Evolutionary conservation across 768 basidiomycete genomes (phyloP).

Genomic region (Trametes sanguinea): DNA sequence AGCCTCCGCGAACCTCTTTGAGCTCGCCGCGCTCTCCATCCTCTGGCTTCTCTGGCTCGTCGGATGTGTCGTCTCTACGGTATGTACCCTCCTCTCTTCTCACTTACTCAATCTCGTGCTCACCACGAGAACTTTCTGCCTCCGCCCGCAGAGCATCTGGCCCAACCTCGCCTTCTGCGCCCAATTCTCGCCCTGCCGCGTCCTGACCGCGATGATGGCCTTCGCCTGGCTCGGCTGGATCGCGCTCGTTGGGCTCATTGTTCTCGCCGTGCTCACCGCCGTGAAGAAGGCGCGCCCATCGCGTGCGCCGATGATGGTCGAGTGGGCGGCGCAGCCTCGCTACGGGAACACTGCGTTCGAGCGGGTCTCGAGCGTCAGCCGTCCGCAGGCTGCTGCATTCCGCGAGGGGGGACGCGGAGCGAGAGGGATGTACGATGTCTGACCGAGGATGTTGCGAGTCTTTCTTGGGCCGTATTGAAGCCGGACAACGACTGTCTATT

Average conservation of each 20-base stretch:
- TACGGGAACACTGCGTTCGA: background rate
- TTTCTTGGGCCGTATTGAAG: no score
- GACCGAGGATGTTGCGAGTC: no score
- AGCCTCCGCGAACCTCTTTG: slow-evolving; percentile 22
- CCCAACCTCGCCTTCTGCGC: slow-evolving; percentile 32
- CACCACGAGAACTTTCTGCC: no score
- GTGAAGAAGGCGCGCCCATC: slow-evolving; percentile 15
- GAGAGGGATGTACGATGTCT: no score
- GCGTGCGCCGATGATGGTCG: slow-evolving; percentile 16
- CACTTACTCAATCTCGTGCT: background rate
- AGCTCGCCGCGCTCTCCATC: slow-evolving; percentile 24
- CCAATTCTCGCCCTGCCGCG: slow-evolving; percentile 30
- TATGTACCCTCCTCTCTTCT: slow-evolving; percentile 9
- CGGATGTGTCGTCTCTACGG: slow-evolving; percentile 32
- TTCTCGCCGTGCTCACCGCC: slow-evolving; percentile 21
- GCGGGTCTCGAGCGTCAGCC: no score
- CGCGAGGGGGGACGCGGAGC: no score
- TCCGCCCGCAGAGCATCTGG: slow-evolving; percentile 29
- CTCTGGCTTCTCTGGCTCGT: slow-evolving; percentile 35
- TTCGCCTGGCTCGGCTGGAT: slow-evolving; percentile 37
- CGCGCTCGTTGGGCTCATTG: slow-evolving; percentile 25
- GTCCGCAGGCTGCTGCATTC: no score
- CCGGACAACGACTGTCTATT: no score
- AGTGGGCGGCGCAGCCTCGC: slow-evolving; percentile 16
- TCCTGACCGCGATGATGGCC: slow-evolving; percentile 34